Evolutionary conservation across 768 basidiomycete genomes (phyloP), one percentile per base, ranked within the genome.

Genomic region (Trametes punicea): DNA sequence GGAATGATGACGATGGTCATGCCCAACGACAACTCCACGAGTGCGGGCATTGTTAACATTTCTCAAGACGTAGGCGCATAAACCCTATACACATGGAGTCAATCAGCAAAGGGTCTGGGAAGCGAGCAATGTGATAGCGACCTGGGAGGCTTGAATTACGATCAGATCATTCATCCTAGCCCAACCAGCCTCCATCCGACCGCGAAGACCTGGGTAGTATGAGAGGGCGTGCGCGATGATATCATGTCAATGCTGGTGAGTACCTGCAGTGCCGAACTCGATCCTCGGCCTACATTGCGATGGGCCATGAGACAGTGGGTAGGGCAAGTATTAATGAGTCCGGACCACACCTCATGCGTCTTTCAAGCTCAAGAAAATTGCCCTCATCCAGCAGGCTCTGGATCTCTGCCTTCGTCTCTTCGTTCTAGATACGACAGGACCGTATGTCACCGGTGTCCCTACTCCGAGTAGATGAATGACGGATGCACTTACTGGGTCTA

Each of bases 81-180:
- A 78, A 25, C 91, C 91, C 89, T 91, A 64, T 29, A 3, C 4
- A 39, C 48, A 11, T 26, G 52, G 18, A 9, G 4, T 10, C 0
- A 23, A 25, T 29, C 5, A 36, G 31, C 33, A 21, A 15, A 16
- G 29, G 29, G 27, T 15, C 20, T 16, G 20, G 15, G 25, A 20
- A 15, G 4, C 9, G 21, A 40, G 25, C 11, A 41, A 33, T 23
- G 18, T 21, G 29, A 6, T 36, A 6, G n/a, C 13, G 39, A 82
- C 90, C 77, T 93, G 90, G 13, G 89, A 90, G 9, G 90, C 80
- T 66, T 93, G 90, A 39, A 90, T 84, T 49, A 93, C 74, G 45
- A 83, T 88, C 54, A 95, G 71, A 69, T 93, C 90, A 66, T 95
- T 95, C 90, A 95, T 93, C 52, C 88, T 80, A n/a, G 88, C 79